These are phyloP conservation scores for Golubevia sp. DNA, from an alignment of 1,284 basidiomycete species.

Conservation along the genomic window DNA sequence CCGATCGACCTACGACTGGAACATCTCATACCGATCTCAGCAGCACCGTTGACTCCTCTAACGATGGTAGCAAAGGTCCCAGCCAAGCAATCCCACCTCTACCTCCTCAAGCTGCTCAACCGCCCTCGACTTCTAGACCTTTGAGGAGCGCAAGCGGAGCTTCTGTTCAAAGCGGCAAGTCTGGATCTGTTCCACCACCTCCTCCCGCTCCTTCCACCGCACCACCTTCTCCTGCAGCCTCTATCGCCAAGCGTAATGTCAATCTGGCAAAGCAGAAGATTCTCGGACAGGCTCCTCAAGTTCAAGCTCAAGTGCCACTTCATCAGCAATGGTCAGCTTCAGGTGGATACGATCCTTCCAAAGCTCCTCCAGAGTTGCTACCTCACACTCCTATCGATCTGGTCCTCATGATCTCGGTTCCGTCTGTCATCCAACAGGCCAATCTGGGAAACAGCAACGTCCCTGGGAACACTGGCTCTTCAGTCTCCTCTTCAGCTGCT, in stretches of 20 bases:
- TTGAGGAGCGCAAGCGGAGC: background rate
- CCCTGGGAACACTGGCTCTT: constrained; percentile 50
- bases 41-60: background rate
- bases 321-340: constrained; percentile 41
- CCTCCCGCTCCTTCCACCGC: constrained; percentile 12
- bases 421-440: constrained; percentile 65
- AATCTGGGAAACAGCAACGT: constrained; percentile 12
- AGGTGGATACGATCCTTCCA: constrained; percentile 41
- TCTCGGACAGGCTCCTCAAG: background rate
- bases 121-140: background rate
- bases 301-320: constrained; percentile 7
- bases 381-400: constrained; percentile 87
- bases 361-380: constrained; percentile 62
- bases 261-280: background rate
- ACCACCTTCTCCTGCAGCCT: constrained; percentile 51
- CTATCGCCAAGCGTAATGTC: constrained; percentile 16
- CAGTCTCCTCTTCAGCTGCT: constrained; percentile 75
- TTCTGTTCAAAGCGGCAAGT: background rate
- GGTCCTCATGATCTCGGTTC: constrained; percentile 86
- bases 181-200: background rate
- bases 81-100: background rate
- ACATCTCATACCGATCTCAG: background rate
- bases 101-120: background rate
- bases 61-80: background rate
- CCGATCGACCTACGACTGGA: too few relatives aligned